Conservation (phyloP, 169 alveolate species). For the Neospora caninum region DNA sequence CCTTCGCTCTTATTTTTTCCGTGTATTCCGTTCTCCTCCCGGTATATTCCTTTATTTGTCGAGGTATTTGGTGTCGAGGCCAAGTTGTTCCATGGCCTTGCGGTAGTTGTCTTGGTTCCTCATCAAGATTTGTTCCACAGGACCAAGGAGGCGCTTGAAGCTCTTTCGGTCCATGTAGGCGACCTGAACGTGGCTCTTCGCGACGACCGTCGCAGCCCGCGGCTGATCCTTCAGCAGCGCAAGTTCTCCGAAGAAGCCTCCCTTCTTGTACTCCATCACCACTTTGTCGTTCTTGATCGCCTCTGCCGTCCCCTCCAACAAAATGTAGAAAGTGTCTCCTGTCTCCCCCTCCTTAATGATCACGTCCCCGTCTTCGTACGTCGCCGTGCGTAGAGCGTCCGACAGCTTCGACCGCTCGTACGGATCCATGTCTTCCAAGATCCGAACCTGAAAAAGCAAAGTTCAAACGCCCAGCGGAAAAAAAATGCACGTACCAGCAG, state of each 20-base stretch:
- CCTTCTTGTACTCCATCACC: constrained; percentile 74
- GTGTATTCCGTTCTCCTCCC: too few species aligned
- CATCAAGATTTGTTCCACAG: constrained; percentile 90
- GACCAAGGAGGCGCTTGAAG: constrained; percentile 94
- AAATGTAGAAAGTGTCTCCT: constrained; percentile 92
- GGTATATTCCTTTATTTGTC: background rate
- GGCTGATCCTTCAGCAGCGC: constrained; percentile 88
- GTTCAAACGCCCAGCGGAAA: background rate
- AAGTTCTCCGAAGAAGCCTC: constrained; percentile 96
- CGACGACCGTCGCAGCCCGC: constrained; percentile 93
- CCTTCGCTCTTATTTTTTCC: too few species aligned
- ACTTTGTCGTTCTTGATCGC: constrained; percentile 87
- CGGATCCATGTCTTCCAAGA: constrained; percentile 86
- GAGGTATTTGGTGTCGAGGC: constrained; percentile 53
- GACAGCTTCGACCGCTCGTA: constrained; percentile 91
- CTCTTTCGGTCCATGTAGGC: constrained; percentile 89
- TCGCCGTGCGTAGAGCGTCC: constrained; percentile 86
- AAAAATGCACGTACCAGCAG: too few species aligned
- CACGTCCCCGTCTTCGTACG: constrained; percentile 79
- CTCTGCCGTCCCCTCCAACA: constrained; percentile 90
- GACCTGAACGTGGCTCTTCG: constrained; percentile 65
- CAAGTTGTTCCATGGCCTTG: constrained; percentile 46
- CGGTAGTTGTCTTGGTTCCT: constrained; percentile 91
- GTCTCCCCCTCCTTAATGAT: constrained; percentile 92
- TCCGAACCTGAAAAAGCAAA: constrained; percentile 77